Conservation (phyloP, 1,284 basidiomycete genomes). For the Leccinum pachyderme region DNA sequence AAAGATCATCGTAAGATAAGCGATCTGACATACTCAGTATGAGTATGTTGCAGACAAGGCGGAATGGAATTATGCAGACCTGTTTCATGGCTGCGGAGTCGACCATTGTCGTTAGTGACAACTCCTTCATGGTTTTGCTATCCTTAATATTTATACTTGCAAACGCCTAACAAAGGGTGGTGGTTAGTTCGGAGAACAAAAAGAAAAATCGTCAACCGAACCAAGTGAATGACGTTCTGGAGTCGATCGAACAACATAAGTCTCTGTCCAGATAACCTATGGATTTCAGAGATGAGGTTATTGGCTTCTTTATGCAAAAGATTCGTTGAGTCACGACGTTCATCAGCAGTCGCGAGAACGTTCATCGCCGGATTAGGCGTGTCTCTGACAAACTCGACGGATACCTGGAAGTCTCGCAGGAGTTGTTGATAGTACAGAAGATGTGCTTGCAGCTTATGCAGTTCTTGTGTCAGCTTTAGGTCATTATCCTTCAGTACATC, state of each 20-base stretch:
- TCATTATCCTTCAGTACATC: conserved; percentile 39
- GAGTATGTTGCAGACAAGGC: not conserved
- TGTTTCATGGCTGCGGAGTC: conserved; percentile 55
- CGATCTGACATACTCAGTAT: conserved; percentile 22
- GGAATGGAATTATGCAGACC: conserved; percentile 13
- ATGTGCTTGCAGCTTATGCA: conserved; percentile 54
- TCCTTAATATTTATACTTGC: conserved; percentile 49
- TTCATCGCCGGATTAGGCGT: conserved; percentile 46
- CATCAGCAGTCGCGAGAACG: conserved; percentile 11
- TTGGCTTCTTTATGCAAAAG: conserved; percentile 44
- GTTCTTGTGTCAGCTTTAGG: conserved; percentile 42
- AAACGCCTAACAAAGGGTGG: conserved; percentile 38
- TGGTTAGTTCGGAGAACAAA: not conserved
- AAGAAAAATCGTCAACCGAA: conserved; percentile 1
- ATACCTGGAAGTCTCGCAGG: conserved; percentile 50
- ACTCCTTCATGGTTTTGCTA: conserved; percentile 41
- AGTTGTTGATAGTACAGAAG: conserved; percentile 52
- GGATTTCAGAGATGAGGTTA: conserved; percentile 45
- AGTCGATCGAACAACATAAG: conserved; percentile 46
- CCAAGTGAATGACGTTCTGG: conserved; percentile 52
- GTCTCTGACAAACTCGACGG: conserved; percentile 45
- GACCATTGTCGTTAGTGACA: conserved; percentile 45
- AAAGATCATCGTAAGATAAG: conserved; percentile 34
- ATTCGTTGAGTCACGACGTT: conserved; percentile 17
- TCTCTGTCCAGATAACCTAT: conserved; percentile 41